phyloP scores from a whole-genome alignment of 495 filamentous ascomycete species.

The Neurospora terricola region DNA sequence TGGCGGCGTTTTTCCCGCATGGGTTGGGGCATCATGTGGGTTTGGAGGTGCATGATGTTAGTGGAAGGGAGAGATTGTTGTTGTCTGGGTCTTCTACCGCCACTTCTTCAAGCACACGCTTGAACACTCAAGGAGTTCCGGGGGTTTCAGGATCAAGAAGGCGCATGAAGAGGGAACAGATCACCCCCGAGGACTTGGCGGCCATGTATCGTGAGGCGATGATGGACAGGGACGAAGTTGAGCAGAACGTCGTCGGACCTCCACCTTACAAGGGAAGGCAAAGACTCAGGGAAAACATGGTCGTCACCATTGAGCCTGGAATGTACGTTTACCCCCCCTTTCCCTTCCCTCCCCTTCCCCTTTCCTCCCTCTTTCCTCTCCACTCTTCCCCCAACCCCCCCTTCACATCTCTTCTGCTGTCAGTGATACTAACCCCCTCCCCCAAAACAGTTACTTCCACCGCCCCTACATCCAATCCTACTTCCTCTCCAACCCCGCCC shows the following conservation, averaged over 20 bases:
- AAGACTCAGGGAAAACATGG: conserved; percentile 55
- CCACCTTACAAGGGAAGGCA: conserved; percentile 15
- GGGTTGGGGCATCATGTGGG: conserved; percentile 85
- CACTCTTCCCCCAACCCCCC: too few relatives aligned
- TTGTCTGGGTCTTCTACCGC: background rate
- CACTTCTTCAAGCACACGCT: background rate
- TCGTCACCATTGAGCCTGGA: conserved; percentile 83
- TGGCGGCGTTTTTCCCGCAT: conserved; percentile 81
- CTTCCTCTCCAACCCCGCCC: conserved; percentile 51
- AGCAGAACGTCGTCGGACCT: background rate
- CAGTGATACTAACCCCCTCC: background rate
- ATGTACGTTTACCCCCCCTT: conserved; percentile 38
- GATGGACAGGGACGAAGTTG: background rate
- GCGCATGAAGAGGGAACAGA: conserved; percentile 11
- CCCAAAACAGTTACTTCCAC: conserved; percentile 49
- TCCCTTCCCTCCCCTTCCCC: background rate
- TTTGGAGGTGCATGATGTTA: conserved; percentile 80
- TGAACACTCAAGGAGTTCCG: background rate
- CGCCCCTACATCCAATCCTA: conserved; percentile 49
- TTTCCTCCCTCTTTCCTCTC: background rate
- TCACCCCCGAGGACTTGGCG: conserved; percentile 10
- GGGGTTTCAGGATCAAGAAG: background rate
- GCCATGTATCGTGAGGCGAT: conserved; percentile 14
- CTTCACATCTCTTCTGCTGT: too few relatives aligned
- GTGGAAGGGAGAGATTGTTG: conserved; percentile 17